phyloP scores from a whole-genome alignment of 345 rosid species.

The Camelina hispida region DNA sequence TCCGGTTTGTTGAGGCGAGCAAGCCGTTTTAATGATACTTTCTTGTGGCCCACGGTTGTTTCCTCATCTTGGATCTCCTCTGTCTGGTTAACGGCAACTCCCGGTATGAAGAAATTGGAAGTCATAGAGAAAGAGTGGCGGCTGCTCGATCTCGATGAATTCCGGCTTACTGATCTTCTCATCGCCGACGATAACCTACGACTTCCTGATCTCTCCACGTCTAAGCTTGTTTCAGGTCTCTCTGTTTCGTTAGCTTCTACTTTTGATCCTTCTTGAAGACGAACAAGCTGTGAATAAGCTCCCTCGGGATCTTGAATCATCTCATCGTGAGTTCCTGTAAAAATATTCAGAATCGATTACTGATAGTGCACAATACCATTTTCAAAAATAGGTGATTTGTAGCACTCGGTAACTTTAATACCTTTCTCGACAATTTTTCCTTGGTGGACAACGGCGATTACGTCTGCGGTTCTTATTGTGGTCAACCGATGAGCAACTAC shows the following conservation, averaged over 20 bases:
- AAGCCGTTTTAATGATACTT: constrained; percentile 62
- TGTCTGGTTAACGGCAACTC: constrained; percentile 28
- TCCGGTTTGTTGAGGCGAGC: constrained; percentile 81
- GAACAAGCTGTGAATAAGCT: constrained; percentile 74
- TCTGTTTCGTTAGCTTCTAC: constrained; percentile 44
- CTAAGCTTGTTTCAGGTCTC: constrained; percentile 34
- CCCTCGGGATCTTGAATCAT: constrained; percentile 70
- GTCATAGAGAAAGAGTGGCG: constrained; percentile 38
- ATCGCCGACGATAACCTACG: constrained; percentile 38
- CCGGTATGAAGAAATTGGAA: constrained; percentile 33
- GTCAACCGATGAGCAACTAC: constrained; percentile 90
- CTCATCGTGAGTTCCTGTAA: constrained; percentile 63
- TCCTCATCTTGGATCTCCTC: constrained; percentile 15
- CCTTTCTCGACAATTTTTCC: constrained; percentile 90
- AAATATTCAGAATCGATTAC: neutral
- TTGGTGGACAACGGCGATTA: constrained; percentile 71
- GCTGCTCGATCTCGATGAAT: constrained; percentile 43
- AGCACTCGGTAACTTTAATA: constrained; percentile 26
- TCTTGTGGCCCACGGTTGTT: constrained; percentile 42
- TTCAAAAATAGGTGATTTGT: neutral
- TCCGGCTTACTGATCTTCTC: constrained; percentile 44
- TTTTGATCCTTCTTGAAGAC: constrained; percentile 69
- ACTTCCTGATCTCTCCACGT: constrained; percentile 37
- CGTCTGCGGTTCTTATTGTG: constrained; percentile 74
- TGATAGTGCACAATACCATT: neutral